A percentile compares a stretch with the other conserved stretches of the same genome.
These are phyloP conservation scores for Penicillium macrosclerotiorum DNA, from an alignment of 495 filamentous ascomycete genomes.

Conservation along the genomic window DNA sequence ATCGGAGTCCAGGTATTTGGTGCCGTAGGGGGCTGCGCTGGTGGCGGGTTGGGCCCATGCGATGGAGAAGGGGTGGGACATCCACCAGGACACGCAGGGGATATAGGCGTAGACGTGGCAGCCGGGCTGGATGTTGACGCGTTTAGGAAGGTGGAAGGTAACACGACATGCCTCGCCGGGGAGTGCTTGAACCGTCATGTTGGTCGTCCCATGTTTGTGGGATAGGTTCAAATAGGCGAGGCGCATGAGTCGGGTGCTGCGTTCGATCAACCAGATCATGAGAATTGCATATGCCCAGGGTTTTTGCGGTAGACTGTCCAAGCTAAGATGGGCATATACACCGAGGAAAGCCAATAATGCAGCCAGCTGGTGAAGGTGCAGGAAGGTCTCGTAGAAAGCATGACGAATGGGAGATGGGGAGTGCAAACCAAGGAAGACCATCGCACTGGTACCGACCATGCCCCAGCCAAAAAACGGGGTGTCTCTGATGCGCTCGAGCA, in stretches of 20 bases:
- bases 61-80: slow-evolving; percentile 60
- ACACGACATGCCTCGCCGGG: slow-evolving; percentile 56
- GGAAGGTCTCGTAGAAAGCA: slow-evolving; percentile 88
- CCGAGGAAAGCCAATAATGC: slow-evolving; percentile 63
- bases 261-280: slow-evolving; percentile 64
- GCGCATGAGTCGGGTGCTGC: slow-evolving; percentile 51
- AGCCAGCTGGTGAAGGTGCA: slow-evolving; percentile 71
- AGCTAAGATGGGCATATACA: slow-evolving; percentile 66
- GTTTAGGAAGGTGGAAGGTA: slow-evolving; percentile 74
- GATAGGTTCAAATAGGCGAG: slow-evolving; percentile 61
- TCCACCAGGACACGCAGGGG: slow-evolving; percentile 69
- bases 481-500: slow-evolving; percentile 56
- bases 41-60: slow-evolving; percentile 49
- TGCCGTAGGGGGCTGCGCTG: slow-evolving; percentile 17
- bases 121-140: slow-evolving; percentile 70
- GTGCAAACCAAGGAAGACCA: slow-evolving; percentile 65
- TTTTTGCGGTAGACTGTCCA: slow-evolving; percentile 59
- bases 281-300: slow-evolving; percentile 60
- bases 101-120: slow-evolving; percentile 83
- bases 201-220: slow-evolving; percentile 34
- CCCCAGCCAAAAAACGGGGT: slow-evolving; percentile 61
- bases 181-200: slow-evolving; percentile 47
- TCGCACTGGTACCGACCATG: slow-evolving; percentile 49
- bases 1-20: slow-evolving; percentile 10
- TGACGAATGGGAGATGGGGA: slow-evolving; percentile 75